phyloP scores from a whole-genome alignment of 225 moss, liverwort and hornwort genomes.

The Lunularia cruciata region DNA sequence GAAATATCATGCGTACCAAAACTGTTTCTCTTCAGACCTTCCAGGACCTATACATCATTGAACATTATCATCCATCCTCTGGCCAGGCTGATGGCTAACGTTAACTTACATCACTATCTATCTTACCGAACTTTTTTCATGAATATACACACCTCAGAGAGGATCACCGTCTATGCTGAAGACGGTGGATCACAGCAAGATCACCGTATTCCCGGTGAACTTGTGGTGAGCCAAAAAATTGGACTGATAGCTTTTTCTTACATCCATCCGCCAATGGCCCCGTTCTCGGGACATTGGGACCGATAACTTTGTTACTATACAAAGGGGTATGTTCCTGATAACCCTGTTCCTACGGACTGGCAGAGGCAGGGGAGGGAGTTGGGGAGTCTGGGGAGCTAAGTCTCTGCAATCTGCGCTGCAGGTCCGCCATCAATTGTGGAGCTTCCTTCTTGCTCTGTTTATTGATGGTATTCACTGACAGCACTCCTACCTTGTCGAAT shows the following conservation, averaged over 20 bases:
- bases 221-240: slow-evolving; percentile 25
- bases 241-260: slow-evolving; percentile 28
- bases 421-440: slow-evolving; percentile 78
- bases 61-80: slow-evolving; percentile 24
- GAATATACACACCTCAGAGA: slow-evolving; percentile 38
- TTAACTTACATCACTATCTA: slow-evolving; percentile 28
- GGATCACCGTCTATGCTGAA: slow-evolving; percentile 19
- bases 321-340: slow-evolving; percentile 18
- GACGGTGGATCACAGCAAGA: slow-evolving; percentile 29
- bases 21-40: slow-evolving; percentile 30
- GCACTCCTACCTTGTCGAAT: slow-evolving; percentile 75
- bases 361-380: slow-evolving; percentile 18
- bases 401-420: slow-evolving; percentile 80
- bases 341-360: slow-evolving; percentile 22
- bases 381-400: slow-evolving; percentile 43
- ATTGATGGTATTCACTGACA: slow-evolving; percentile 74
- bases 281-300: slow-evolving; percentile 9
- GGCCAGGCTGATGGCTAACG: slow-evolving; percentile 21
- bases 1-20: slow-evolving; percentile 15
- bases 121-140: slow-evolving; percentile 20
- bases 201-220: neutral
- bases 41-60: slow-evolving; percentile 26
- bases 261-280: slow-evolving; percentile 25
- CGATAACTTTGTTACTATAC: slow-evolving; percentile 20
- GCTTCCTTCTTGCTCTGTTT: slow-evolving; percentile 87